phyloP scores from a whole-genome alignment of 2,329 filamentous ascomycete species.

The Paecilomyces fulvus region DNA sequence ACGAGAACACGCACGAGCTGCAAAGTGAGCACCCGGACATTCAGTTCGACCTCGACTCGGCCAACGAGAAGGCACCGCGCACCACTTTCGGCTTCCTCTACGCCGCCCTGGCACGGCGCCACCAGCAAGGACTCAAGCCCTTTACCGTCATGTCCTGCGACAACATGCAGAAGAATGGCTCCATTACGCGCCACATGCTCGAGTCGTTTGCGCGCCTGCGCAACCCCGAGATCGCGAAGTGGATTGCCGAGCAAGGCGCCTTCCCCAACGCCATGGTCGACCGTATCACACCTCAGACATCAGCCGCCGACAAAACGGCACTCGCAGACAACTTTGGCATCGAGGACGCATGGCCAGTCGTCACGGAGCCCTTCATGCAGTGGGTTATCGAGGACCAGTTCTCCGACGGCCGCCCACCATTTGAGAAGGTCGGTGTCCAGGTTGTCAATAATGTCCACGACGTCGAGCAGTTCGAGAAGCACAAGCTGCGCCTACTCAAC shows the following conservation, averaged over 20 bases:
- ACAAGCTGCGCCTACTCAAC: conserved; percentile 49
- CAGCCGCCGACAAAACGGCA: conserved; percentile 36
- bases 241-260: conserved; percentile 40
- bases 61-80: conserved; percentile 35
- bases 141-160: conserved; percentile 50
- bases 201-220: conserved; percentile 41
- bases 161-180: conserved; percentile 51
- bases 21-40: conserved; percentile 43
- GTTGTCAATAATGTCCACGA: conserved; percentile 44
- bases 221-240: conserved; percentile 41
- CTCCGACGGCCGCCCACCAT: conserved; percentile 42
- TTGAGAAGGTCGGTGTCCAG: conserved; percentile 47
- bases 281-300: conserved; percentile 47
- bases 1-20: conserved; percentile 50
- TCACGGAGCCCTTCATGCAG: conserved; percentile 50
- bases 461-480: conserved; percentile 49
- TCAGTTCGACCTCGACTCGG: conserved; percentile 37
- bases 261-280: conserved; percentile 52
- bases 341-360: conserved; percentile 46
- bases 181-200: conserved; percentile 47
- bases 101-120: conserved; percentile 41
- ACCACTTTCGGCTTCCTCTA: conserved; percentile 49
- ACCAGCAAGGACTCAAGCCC: conserved; percentile 40
- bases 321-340: conserved; percentile 41
- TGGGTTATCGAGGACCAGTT: conserved; percentile 50